Evolutionary conservation across 1,284 basidiomycete species (phyloP).

Genomic region (Ceratobasidium sp.): DNA sequence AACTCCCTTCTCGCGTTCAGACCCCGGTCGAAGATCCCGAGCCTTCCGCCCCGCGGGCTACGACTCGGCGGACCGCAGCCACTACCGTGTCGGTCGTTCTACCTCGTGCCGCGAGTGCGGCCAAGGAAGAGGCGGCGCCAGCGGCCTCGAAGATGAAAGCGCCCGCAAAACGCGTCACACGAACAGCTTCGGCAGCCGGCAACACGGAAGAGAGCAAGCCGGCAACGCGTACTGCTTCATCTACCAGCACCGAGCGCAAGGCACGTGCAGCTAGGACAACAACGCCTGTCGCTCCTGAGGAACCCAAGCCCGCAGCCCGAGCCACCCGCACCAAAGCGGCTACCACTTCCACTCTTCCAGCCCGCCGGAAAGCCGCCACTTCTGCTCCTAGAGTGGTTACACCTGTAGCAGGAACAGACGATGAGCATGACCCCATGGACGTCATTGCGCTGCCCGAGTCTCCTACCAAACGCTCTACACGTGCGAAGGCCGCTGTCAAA

Average conservation of each 20-base stretch:
- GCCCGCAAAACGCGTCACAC: constrained; percentile 21
- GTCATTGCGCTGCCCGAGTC: constrained; percentile 33
- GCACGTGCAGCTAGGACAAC: constrained; percentile 9
- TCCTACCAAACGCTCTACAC: constrained; percentile 36
- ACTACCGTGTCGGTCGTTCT: constrained; percentile 31
- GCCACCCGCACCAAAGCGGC: constrained; percentile 26
- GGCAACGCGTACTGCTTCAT: constrained; percentile 25
- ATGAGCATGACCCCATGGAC: constrained; percentile 35
- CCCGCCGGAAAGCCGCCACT: constrained; percentile 16
- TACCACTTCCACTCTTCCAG: neutral
- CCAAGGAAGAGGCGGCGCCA: constrained; percentile 1
- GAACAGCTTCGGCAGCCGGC: constrained; percentile 22
- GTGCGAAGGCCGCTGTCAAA: constrained; percentile 23
- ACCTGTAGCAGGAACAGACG: constrained; percentile 9
- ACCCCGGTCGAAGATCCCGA: constrained; percentile 29
- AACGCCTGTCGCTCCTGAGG: neutral
- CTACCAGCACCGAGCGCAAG: constrained; percentile 1
- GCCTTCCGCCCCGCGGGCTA: neutral
- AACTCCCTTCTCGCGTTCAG: constrained; percentile 31
- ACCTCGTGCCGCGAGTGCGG: neutral
- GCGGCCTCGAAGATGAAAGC: constrained; percentile 33
- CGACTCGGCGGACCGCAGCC: neutral
- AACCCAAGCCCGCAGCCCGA: constrained; percentile 11
- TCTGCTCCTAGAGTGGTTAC: constrained; percentile 8
- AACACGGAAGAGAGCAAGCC: constrained; percentile 1